phyloP scores from a whole-genome alignment of 306 rosid species.

The Vigna hirtella region DNA sequence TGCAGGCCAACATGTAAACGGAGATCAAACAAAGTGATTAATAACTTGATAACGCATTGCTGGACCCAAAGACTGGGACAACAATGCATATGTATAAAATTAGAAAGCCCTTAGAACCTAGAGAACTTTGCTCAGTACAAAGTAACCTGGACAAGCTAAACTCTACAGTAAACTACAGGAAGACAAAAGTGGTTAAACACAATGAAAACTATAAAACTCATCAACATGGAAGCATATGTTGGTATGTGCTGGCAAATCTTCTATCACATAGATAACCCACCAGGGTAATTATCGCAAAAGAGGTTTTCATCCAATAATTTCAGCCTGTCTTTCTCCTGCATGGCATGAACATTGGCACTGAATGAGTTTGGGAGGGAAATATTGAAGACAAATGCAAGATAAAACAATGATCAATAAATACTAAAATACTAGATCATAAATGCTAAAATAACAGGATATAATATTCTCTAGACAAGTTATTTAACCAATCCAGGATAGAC shows the following conservation, averaged over 20 bases:
- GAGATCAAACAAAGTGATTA: slow-evolving; percentile 18
- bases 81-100: not conserved
- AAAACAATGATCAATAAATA: not conserved
- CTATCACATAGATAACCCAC: slow-evolving; percentile 57
- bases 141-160: slow-evolving; percentile 42
- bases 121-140: slow-evolving; percentile 33
- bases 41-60: slow-evolving; percentile 32
- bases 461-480: not conserved
- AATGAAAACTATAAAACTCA: slow-evolving; percentile 47
- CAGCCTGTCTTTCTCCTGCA: slow-evolving; percentile 76
- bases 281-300: slow-evolving; percentile 56
- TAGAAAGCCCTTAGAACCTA: slow-evolving; percentile 39
- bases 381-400: not conserved
- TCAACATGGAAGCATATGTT: slow-evolving; percentile 37
- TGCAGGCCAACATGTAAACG: slow-evolving; percentile 26
- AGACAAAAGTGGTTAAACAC: slow-evolving; percentile 36
- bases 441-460: not conserved
- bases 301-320: slow-evolving; percentile 59
- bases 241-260: slow-evolving; percentile 35
- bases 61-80: not conserved
- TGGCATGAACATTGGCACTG: slow-evolving; percentile 34
- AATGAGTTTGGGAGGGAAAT: slow-evolving; percentile 24
- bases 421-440: not conserved
- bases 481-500: not conserved
- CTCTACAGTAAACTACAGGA: slow-evolving; percentile 28